Conservation (phyloP, 2,329 filamentous ascomycete species). For the Endocalyx cinctus region DNA sequence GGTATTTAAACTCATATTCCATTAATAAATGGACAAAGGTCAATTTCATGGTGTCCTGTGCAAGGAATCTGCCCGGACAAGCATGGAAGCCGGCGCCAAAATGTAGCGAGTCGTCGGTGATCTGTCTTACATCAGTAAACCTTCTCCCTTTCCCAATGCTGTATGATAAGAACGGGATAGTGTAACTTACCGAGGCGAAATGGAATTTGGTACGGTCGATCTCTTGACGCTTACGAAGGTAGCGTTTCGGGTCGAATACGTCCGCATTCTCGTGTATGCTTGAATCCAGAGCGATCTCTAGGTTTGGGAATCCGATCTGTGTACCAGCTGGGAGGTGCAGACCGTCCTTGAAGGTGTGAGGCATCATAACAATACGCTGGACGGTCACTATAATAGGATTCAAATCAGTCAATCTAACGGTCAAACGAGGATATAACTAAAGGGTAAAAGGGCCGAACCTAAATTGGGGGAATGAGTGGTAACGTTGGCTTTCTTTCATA, state of each 20-base stretch:
- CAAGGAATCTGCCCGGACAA: slow-evolving; percentile 17
- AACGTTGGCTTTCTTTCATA: slow-evolving; percentile 15
- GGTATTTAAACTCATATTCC: slow-evolving; percentile 12
- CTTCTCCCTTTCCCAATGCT: no score
- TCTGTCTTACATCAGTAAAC: no score
- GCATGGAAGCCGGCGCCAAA: slow-evolving; percentile 15
- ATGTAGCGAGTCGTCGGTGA: slow-evolving; percentile 13
- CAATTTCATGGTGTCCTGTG: slow-evolving; percentile 10
- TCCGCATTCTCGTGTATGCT: slow-evolving; percentile 8
- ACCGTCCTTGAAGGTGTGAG: slow-evolving; percentile 14
- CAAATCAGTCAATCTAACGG: background rate
- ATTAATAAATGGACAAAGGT: slow-evolving; percentile 13
- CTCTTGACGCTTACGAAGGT: slow-evolving; percentile 8
- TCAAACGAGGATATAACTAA: background rate
- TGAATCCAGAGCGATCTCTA: slow-evolving; percentile 9
- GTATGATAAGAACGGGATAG: no score
- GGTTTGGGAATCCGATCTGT: slow-evolving; percentile 10
- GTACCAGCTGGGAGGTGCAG: slow-evolving; percentile 12
- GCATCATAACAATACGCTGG: slow-evolving; percentile 7
- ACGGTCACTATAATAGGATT: slow-evolving; percentile 8
- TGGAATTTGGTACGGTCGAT: slow-evolving; percentile 17
- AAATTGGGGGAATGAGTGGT: slow-evolving; percentile 9
- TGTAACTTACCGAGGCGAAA: slow-evolving; percentile 15
- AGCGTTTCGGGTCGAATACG: slow-evolving; percentile 14
- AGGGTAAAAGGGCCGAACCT: background rate